Evolutionary conservation across 2,329 filamentous ascomycete species (phyloP).

Genomic region (Aspergillus pseudoviridinutans): DNA sequence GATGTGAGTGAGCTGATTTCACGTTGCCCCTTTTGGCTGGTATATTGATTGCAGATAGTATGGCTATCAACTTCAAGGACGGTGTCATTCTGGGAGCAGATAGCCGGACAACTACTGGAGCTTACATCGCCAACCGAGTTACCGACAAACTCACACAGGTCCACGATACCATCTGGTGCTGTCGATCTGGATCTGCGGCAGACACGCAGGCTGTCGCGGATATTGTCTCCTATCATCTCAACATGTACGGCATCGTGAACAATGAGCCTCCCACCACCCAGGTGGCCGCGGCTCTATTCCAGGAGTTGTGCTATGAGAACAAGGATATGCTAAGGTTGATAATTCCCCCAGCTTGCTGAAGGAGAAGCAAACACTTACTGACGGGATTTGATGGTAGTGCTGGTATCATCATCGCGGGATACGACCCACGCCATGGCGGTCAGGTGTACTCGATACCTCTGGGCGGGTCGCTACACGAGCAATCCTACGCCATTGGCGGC

Average conservation of each 20-base stretch:
- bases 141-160: conserved; percentile 99
- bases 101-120: conserved; percentile 92
- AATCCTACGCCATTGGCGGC: conserved; percentile 89
- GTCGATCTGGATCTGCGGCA: conserved; percentile 92
- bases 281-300: conserved; percentile 91
- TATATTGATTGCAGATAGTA: conserved; percentile 53
- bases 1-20: conserved; percentile 61
- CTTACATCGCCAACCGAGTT: conserved; percentile 98
- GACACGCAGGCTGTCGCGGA: conserved; percentile 98
- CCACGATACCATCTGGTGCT: conserved; percentile 99
- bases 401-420: conserved; percentile 97
- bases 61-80: conserved; percentile 99
- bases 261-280: conserved; percentile 89
- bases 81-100: conserved; percentile 96
- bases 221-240: conserved; percentile 94
- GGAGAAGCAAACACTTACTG: neutral
- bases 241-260: conserved; percentile 86
- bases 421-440: conserved; percentile 89
- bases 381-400: conserved; percentile 57
- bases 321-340: conserved; percentile 85
- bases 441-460: conserved; percentile 97
- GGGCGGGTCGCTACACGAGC: conserved; percentile 95
- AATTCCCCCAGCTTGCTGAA: neutral
- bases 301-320: conserved; percentile 97
- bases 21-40: conserved; percentile 10